These are phyloP conservation scores for Arthroderma sp. DNA, from an alignment of 2,329 filamentous ascomycete genomes.

Conservation along the genomic window DNA sequence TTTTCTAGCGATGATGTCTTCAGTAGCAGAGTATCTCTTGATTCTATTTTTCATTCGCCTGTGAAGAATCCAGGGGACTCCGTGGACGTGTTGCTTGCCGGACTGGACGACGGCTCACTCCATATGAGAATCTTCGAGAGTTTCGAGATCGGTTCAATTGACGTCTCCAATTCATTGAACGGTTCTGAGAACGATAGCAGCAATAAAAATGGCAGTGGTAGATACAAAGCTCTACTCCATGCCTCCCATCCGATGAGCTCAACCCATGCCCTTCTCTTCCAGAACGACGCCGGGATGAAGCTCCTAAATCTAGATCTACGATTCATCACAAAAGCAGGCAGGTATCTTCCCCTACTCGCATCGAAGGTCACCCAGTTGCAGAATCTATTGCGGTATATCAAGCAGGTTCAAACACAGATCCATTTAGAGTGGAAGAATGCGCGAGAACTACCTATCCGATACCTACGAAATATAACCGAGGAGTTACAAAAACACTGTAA, in stretches of 20 bases:
- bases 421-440: slow-evolving; percentile 71
- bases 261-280: slow-evolving; percentile 60
- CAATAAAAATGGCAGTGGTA: slow-evolving; percentile 27
- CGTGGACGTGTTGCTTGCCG: slow-evolving; percentile 69
- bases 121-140: slow-evolving; percentile 78
- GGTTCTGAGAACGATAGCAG: slow-evolving; percentile 9
- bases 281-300: slow-evolving; percentile 27
- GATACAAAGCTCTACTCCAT: slow-evolving; percentile 44
- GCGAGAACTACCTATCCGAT: slow-evolving; percentile 65
- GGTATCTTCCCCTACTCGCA: slow-evolving; percentile 71
- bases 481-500: slow-evolving; percentile 56
- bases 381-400: slow-evolving; percentile 73
- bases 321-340: slow-evolving; percentile 61
- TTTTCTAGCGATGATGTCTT: slow-evolving; percentile 47
- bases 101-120: slow-evolving; percentile 57
- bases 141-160: slow-evolving; percentile 58
- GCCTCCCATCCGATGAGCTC: slow-evolving; percentile 60
- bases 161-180: slow-evolving; percentile 18
- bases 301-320: slow-evolving; percentile 72
- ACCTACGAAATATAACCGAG: slow-evolving; percentile 64
- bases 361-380: slow-evolving; percentile 80
- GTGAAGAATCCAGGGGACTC: slow-evolving; percentile 55
- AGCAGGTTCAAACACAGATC: slow-evolving; percentile 68
- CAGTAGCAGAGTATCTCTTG: slow-evolving; percentile 56
- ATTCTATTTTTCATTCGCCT: slow-evolving; percentile 54